phyloP scores from a whole-genome alignment of 306 rosid species.

The Castanea sativa region DNA sequence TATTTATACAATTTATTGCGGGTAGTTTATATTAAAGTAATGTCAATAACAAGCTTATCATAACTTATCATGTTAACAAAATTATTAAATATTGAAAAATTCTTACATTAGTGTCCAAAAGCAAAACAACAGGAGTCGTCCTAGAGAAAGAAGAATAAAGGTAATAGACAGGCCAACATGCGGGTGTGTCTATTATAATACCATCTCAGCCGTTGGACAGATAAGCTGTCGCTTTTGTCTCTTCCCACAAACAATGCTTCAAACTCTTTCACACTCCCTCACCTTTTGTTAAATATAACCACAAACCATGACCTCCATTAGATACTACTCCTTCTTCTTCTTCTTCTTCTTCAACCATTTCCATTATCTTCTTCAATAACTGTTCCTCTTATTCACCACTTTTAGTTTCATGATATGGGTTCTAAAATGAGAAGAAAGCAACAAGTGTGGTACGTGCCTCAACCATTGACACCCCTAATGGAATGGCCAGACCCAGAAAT shows the following conservation, averaged over 20 bases:
- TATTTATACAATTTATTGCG: too few relatives aligned
- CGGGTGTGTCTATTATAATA: constrained; percentile 44
- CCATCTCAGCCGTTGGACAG: constrained; percentile 62
- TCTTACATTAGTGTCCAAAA: too few relatives aligned
- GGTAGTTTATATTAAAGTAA: too few relatives aligned
- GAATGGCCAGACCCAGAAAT: constrained; percentile 92
- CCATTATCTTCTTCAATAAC: not conserved
- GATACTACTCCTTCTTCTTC: constrained; percentile 18
- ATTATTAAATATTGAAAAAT: too few relatives aligned
- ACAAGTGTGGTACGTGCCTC: constrained; percentile 74
- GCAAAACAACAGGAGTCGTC: constrained; percentile 50
- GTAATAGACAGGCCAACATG: constrained; percentile 79
- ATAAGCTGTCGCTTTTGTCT: constrained; percentile 72
- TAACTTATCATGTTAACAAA: too few relatives aligned
- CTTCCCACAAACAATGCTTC: constrained; percentile 10
- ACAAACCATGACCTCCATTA: constrained; percentile 15
- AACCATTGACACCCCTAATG: constrained; percentile 82
- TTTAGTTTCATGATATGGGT: constrained; percentile 34
- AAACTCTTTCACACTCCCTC: not conserved
- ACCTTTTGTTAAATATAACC: not conserved
- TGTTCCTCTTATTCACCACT: not conserved
- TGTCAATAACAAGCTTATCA: too few relatives aligned
- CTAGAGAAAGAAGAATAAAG: constrained; percentile 63
- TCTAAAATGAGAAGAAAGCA: constrained; percentile 65
- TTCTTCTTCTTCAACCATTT: not conserved